phyloP scores from a whole-genome alignment of 2,329 filamentous ascomycete genomes.

The Mollisia scopiformis region DNA sequence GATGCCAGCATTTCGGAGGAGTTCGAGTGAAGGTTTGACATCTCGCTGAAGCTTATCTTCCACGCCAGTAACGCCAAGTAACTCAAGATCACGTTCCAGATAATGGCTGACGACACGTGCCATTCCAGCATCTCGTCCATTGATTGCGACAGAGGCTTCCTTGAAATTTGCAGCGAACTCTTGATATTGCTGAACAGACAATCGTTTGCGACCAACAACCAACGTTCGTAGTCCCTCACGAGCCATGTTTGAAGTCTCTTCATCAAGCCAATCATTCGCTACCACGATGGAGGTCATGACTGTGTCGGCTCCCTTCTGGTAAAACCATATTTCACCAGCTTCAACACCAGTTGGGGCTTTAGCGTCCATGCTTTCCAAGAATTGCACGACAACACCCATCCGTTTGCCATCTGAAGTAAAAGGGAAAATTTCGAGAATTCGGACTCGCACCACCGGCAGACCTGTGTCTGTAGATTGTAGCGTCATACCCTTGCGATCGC shows the following conservation, averaged over 20 bases:
- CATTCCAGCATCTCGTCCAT: conserved; percentile 80
- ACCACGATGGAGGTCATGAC: conserved; percentile 97
- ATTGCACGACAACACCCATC: conserved; percentile 96
- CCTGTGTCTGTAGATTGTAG: conserved; percentile 78
- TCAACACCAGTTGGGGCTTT: conserved; percentile 51
- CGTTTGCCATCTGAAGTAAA: conserved; percentile 98
- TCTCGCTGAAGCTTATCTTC: conserved; percentile 96
- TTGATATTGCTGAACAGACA: conserved; percentile 78
- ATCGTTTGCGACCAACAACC: conserved; percentile 88
- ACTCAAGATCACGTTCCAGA: conserved; percentile 85
- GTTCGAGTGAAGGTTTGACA: conserved; percentile 92
- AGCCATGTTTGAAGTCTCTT: conserved; percentile 99
- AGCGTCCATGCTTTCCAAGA: conserved; percentile 61
- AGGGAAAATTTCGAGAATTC: conserved; percentile 92
- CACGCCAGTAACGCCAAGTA: conserved; percentile 95
- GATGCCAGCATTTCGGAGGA: conserved; percentile 94
- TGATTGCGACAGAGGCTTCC: conserved; percentile 79
- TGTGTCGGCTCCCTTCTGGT: conserved; percentile 96
- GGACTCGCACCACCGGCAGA: conserved; percentile 77
- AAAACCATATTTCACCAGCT: conserved; percentile 92
- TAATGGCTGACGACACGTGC: conserved; percentile 77
- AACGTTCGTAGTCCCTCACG: conserved; percentile 92
- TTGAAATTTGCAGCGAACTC: conserved; percentile 78
- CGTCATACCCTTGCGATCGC: conserved; percentile 84
- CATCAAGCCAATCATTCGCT: conserved; percentile 97